Evolutionary conservation across 306 rosid species (phyloP).

Genomic region (Sophora flavescens): DNA sequence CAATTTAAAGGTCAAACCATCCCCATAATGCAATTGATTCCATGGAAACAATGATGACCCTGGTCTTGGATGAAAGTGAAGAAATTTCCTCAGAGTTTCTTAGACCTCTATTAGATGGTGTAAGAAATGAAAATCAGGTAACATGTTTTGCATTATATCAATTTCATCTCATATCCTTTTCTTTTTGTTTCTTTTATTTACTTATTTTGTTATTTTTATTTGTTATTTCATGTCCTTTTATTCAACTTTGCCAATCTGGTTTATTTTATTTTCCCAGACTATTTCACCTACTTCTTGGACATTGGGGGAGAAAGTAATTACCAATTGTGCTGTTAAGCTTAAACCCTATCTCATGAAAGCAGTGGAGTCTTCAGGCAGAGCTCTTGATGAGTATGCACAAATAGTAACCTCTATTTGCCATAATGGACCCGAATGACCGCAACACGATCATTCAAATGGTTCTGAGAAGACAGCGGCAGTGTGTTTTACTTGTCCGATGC

Average conservation of each 20-base stretch:
- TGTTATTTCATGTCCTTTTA: constrained; percentile 16
- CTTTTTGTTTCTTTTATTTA: constrained; percentile 2
- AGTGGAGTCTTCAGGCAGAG: constrained; percentile 58
- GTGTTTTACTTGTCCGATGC: constrained; percentile 42
- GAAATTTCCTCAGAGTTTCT: constrained; percentile 70
- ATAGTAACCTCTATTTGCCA: constrained; percentile 62
- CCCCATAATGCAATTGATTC: no score
- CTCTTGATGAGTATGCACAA: constrained; percentile 58
- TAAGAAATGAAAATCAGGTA: constrained; percentile 73
- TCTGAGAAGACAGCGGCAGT: constrained; percentile 54
- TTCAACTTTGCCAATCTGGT: constrained; percentile 26
- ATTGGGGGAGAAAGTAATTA: constrained; percentile 71
- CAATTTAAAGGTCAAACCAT: no score
- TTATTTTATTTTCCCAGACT: constrained; percentile 57
- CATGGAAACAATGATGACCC: constrained; percentile 54
- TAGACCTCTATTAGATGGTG: constrained; percentile 61
- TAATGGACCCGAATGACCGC: constrained; percentile 44
- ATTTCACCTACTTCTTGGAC: constrained; percentile 66
- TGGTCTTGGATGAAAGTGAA: constrained; percentile 71
- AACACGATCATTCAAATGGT: constrained; percentile 34
- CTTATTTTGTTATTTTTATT: not conserved
- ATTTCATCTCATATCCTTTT: constrained; percentile 22
- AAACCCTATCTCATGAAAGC: constrained; percentile 60
- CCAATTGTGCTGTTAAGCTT: constrained; percentile 67
- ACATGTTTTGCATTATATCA: constrained; percentile 6